Evolutionary conservation across 768 basidiomycete genomes (phyloP), one percentile per base, ranked within the genome.

Genomic region (Kwoniella botswanensis): DNA sequence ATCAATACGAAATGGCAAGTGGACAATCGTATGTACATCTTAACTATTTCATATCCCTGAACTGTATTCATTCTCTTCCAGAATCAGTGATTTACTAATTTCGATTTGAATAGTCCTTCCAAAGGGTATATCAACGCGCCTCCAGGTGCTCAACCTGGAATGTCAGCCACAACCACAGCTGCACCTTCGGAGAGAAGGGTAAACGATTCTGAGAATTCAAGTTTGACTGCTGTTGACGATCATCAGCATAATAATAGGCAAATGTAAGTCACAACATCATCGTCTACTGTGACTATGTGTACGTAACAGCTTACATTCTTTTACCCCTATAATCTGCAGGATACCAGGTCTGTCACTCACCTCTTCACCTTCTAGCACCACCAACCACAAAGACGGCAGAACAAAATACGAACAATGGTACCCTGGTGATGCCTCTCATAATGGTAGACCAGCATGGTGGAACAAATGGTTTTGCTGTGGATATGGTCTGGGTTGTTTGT

Each of bases 401-500:
- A 65, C 46, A 43, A 67, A 21, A 35, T 76, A 79, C 65, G 73
- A 77, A 43, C 21, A 63, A 24, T 79, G 78, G 78, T 74, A 77
- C 52, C 78, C 78, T 29, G 78, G 73, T 3, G 78, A 79, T 54
- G 73, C 71, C 52, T 69, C 64, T 18, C 60, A 72, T 26, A 35
- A 73, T 46, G 78, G 78, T 54, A 57, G 71, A 53, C 75, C 75
- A 43, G 63, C 67, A 2, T 79, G 78, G 78, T 79, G 78, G 78
- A 79, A 79, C 66, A 67, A 69, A n/a, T 43, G 67, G 44, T 74
- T 77, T 58, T 79, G 76, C 43, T 79, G 78, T 64, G 76, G 78
- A 26, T 79, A 77, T 64, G 76, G 76, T 7, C 41, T 79, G 35
- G 76, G 74, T 24, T 77, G 78, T 61, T 41, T 77, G 2, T 54